Base-by-base conservation (phyloP, 345 rosid species). In the Aquilaria yunnanensis region DNA sequence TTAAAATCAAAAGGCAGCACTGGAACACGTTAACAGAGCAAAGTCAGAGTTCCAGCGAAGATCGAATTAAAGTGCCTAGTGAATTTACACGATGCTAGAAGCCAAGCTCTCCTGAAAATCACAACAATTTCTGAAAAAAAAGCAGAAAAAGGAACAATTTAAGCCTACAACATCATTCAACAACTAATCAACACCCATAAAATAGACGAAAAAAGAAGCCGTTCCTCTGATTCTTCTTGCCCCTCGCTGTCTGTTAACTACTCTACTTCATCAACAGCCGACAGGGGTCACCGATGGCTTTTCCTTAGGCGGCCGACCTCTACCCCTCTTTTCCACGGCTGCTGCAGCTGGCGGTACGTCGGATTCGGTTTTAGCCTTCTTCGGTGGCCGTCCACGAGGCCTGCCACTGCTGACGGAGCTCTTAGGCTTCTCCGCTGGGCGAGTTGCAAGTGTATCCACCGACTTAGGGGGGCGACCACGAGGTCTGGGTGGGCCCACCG, bases 231-330 rank as follows among this genome's bases (percentile, higher is more conserved):
- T n/a, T 5, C 51, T n/a, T 32, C 60, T 23, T 14, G 51, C 56
- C 34, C n/a, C 51, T 37, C 52, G 30, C 54, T 12, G 33, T 37
- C 31, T 54, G 34, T 52, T 23, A 51, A 23, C 6, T 61, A 3
- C 10, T 1, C 47, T 32, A 14, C 54, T 46, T 47, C 14, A 7
- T 85, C 76, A 83, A 45, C 85, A 83, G 8, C 87, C 94, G 11
- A 85, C 86, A 29, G 91, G 88, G 5, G 74, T 81, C n/a, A 81
- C 83, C 16, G 71, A 81, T 9, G 92, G 83, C 78, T 88, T 88
- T 70, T 76, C 92, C 70, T 92, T 92, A 6, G 92, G 88, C 41
- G 96, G 98, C 33, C 96, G 73, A 12, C 96, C 95, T 51, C 95
- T 79, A 2, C 98, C 96, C 57, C 90, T 67, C 10, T 78, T 74